Percentiles rank a stretch among this genome's conserved stretches.
phyloP scores from a whole-genome alignment of 2,329 filamentous ascomycete genomes.

The Davidsoniella australis region DNA sequence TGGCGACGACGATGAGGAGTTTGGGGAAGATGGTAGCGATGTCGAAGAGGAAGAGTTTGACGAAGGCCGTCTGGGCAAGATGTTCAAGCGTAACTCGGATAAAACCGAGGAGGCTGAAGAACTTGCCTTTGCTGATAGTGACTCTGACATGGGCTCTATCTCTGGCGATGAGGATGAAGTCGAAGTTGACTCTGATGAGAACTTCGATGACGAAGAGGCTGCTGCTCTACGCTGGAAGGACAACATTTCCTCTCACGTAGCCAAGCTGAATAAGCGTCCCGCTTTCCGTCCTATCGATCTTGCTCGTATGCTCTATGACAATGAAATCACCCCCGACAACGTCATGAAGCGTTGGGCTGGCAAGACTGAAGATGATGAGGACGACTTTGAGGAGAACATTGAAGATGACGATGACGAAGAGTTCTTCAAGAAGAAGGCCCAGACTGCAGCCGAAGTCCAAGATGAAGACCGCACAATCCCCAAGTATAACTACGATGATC shows the following conservation, averaged over 20 bases:
- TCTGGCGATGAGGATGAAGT: slow-evolving; percentile 38
- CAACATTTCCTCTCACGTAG: slow-evolving; percentile 62
- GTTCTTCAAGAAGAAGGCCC: slow-evolving; percentile 47
- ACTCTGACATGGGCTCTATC: slow-evolving; percentile 85
- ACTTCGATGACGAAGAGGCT: slow-evolving; percentile 50
- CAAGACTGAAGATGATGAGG: slow-evolving; percentile 28
- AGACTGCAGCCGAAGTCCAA: slow-evolving; percentile 48
- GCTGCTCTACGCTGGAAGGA: slow-evolving; percentile 67
- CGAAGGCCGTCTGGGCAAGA: slow-evolving; percentile 41
- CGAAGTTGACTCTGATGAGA: slow-evolving; percentile 28
- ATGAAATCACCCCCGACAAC: slow-evolving; percentile 55
- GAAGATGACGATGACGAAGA: slow-evolving; percentile 38
- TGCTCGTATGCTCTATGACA: slow-evolving; percentile 77
- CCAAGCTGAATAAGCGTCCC: slow-evolving; percentile 50
- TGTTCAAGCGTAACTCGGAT: slow-evolving; percentile 39
- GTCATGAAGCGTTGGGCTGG: slow-evolving; percentile 70
- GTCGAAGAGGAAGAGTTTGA: slow-evolving; percentile 40
- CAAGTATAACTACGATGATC: slow-evolving; percentile 57
- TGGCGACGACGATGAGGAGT: slow-evolving; percentile 14
- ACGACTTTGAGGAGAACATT: slow-evolving; percentile 38
- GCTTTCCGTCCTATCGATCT: slow-evolving; percentile 69
- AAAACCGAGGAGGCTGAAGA: slow-evolving; percentile 44
- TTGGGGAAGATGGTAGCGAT: slow-evolving; percentile 34
- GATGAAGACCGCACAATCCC: slow-evolving; percentile 71
- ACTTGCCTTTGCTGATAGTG: slow-evolving; percentile 83